Percentiles rank a stretch among this genome's conserved stretches.
Evolutionary conservation across 192 early-diverging fungal species (phyloP).

Genomic region (Entomortierella chlamydospora): DNA sequence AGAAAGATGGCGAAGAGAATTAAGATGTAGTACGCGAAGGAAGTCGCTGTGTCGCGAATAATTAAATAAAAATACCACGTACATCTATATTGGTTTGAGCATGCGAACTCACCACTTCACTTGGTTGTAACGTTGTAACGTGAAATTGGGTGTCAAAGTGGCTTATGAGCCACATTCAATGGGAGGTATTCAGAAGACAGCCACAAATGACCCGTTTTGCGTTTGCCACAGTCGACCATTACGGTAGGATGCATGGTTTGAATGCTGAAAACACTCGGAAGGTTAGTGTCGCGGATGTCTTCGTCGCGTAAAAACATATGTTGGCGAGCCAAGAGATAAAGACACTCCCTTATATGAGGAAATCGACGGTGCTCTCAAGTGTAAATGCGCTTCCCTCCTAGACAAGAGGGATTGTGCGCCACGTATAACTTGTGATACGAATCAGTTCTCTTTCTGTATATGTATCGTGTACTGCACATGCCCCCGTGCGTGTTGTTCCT

Average conservation of each 20-base stretch:
- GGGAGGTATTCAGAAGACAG: too few relatives aligned
- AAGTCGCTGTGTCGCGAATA: too few relatives aligned
- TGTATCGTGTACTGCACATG: slow-evolving; percentile 7
- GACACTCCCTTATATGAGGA: slow-evolving; percentile 18
- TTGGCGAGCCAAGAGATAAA: slow-evolving; percentile 27
- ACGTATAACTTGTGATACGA: not conserved
- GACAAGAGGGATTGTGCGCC: not conserved
- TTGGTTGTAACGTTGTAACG: too few relatives aligned
- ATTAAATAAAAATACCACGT: not conserved
- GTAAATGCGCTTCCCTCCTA: not conserved
- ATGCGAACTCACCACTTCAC: too few relatives aligned
- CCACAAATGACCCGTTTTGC: too few relatives aligned
- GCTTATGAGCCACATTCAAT: too few relatives aligned
- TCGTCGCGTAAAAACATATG: slow-evolving; percentile 38
- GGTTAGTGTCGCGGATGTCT: slow-evolving; percentile 20
- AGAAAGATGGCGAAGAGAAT: slow-evolving; percentile 30
- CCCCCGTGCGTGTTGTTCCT: not conserved
- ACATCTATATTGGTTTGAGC: not conserved
- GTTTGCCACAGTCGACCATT: too few relatives aligned
- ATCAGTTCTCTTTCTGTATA: slow-evolving; percentile 8
- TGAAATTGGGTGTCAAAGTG: too few relatives aligned
- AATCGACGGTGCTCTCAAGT: not conserved
- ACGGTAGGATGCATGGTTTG: not conserved
- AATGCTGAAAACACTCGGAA: not conserved
- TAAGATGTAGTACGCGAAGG: slow-evolving; percentile 8